Evolutionary conservation across 73 alveolate genomes (phyloP).

Genomic region (Tetrahymena borealis): DNA sequence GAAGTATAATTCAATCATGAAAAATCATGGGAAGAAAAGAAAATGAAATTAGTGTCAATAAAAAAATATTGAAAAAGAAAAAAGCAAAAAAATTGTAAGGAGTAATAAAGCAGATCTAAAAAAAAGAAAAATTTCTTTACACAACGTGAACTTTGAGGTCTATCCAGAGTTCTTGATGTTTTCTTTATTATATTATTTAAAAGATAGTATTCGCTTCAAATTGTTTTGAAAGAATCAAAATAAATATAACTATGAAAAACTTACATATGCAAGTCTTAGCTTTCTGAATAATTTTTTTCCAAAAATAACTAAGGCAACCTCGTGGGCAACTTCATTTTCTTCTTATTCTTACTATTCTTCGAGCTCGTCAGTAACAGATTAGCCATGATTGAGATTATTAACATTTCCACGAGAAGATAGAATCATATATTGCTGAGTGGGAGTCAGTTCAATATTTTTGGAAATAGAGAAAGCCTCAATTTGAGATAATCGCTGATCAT

Average conservation of each 20-base stretch:
- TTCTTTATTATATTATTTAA: background rate
- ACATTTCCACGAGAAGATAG: background rate
- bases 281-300: background rate
- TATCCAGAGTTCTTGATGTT: background rate
- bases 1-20: background rate
- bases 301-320: background rate
- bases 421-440: background rate
- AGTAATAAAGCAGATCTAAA: no score
- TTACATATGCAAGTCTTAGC: background rate
- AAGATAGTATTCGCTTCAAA: background rate
- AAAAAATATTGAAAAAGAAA: background rate
- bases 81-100: background rate
- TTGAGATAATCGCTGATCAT: background rate
- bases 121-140: background rate
- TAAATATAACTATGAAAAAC: background rate
- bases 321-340: background rate
- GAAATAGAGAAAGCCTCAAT: background rate
- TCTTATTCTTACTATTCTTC: background rate
- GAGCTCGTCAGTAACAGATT: background rate
- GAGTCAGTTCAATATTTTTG: background rate
- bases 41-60: background rate
- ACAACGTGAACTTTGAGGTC: background rate
- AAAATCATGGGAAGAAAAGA: background rate
- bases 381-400: background rate
- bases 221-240: no score